Conservation (phyloP, 2,329 filamentous ascomycete genomes). For the Aspergillus brasiliensis region DNA sequence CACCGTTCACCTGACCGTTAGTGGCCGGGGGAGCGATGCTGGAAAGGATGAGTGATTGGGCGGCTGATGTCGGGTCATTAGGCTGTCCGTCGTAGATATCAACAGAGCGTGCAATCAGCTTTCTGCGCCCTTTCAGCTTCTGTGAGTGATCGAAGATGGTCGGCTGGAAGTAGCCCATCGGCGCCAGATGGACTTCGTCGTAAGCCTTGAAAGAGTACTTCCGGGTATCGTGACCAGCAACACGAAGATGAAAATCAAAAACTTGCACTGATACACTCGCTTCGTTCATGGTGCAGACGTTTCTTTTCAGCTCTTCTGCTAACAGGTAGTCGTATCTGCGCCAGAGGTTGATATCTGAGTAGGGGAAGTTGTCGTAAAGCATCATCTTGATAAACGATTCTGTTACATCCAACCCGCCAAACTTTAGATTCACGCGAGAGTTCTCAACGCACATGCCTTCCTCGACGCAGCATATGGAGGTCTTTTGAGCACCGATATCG, state of each 20-base stretch:
- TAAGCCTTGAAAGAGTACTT: slow-evolving; percentile 98
- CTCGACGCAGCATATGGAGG: slow-evolving; percentile 93
- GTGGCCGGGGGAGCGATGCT: slow-evolving; percentile 48
- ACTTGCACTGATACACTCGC: slow-evolving; percentile 85
- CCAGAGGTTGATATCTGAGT: slow-evolving; percentile 88
- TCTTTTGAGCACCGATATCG: slow-evolving; percentile 96
- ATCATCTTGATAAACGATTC: slow-evolving; percentile 98
- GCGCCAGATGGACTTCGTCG: slow-evolving; percentile 90
- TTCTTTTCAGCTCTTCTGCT: slow-evolving; percentile 93
- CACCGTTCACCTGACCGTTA: slow-evolving; percentile 39
- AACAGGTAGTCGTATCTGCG: slow-evolving; percentile 89
- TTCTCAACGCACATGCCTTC: slow-evolving; percentile 94
- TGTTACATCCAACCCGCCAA: slow-evolving; percentile 87
- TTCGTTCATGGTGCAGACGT: slow-evolving; percentile 88
- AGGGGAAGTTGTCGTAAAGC: slow-evolving; percentile 93
- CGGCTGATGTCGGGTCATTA: slow-evolving; percentile 84
- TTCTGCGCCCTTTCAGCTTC: slow-evolving; percentile 78
- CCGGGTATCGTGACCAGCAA: slow-evolving; percentile 81
- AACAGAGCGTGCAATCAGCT: slow-evolving; percentile 81
- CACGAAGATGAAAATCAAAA: slow-evolving; percentile 86
- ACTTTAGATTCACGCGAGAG: slow-evolving; percentile 92
- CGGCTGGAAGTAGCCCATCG: slow-evolving; percentile 92
- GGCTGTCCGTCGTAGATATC: slow-evolving; percentile 92
- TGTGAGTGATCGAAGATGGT: slow-evolving; percentile 78
- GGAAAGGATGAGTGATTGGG: slow-evolving; percentile 70